Conservation (phyloP, 2,329 filamentous ascomycete genomes). For the Penicillium sp. region DNA sequence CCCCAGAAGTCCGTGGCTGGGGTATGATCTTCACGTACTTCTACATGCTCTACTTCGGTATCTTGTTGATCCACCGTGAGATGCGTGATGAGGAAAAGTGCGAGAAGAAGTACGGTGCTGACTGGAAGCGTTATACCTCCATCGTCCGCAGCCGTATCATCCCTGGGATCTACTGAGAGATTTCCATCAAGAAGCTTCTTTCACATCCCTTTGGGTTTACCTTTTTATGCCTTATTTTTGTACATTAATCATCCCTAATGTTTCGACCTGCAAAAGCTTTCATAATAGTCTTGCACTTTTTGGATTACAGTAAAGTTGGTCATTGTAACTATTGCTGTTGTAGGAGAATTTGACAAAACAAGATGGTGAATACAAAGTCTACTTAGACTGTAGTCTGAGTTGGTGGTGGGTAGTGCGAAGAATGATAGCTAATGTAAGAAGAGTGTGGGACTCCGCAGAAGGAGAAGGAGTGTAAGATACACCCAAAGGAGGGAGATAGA, state of each 20-base stretch:
- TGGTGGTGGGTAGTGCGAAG: too few species aligned
- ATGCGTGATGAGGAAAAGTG: constrained; percentile 86
- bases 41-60: constrained; percentile 82
- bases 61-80: constrained; percentile 78
- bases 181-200: not conserved
- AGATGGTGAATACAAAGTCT: not conserved
- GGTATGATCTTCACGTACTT: constrained; percentile 88
- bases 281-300: not conserved
- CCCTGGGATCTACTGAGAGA: constrained; percentile 65
- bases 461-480: too few species aligned
- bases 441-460: too few species aligned
- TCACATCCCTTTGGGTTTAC: not conserved
- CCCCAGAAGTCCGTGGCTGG: constrained; percentile 67
- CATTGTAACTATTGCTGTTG: too few species aligned
- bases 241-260: not conserved
- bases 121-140: constrained; percentile 83
- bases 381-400: too few species aligned
- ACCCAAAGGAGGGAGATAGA: too few species aligned
- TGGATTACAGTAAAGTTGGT: not conserved
- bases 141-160: constrained; percentile 73
- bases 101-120: constrained; percentile 76
- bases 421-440: too few species aligned
- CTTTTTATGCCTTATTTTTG: not conserved
- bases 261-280: not conserved
- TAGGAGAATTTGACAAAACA: not conserved